Evolutionary conservation across 2,329 filamentous ascomycete species (phyloP).

Genomic region (Plenodomus tracheiphilus): DNA sequence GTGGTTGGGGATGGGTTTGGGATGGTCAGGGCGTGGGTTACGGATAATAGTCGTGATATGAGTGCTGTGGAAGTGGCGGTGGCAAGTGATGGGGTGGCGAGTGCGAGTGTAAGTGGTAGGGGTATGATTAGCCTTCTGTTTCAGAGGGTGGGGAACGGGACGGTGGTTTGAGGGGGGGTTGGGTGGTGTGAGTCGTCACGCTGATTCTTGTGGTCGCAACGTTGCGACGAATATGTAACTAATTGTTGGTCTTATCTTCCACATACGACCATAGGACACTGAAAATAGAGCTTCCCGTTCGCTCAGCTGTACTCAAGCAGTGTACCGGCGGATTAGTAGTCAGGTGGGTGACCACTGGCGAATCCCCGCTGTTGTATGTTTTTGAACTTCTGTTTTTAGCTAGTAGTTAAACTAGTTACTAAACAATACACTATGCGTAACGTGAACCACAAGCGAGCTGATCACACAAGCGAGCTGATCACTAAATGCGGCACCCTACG

Average conservation of each 20-base stretch:
- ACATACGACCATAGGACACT: background rate
- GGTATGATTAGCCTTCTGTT: conserved; percentile 36
- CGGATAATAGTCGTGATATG: too few species aligned
- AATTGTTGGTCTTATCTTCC: background rate
- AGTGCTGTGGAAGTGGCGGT: too few species aligned
- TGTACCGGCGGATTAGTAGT: background rate
- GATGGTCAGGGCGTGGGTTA: too few species aligned
- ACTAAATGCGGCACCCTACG: too few species aligned
- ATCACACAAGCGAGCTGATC: too few species aligned
- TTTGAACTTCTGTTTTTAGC: background rate
- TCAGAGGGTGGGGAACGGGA: background rate
- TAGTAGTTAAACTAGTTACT: too few species aligned
- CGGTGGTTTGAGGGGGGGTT: too few species aligned
- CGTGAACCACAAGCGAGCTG: too few species aligned
- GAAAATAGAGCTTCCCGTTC: background rate
- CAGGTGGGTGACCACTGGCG: background rate
- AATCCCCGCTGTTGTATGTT: background rate
- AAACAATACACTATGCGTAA: too few species aligned
- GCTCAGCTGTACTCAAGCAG: background rate
- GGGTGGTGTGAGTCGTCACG: too few species aligned
- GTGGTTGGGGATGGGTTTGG: too few species aligned
- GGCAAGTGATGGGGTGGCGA: conserved; percentile 24
- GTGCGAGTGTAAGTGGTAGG: conserved; percentile 25
- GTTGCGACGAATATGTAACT: background rate
- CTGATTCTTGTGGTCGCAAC: background rate